Evolutionary conservation across 2,329 filamentous ascomycete genomes (phyloP).

Genomic region (Claviceps arundinis): DNA sequence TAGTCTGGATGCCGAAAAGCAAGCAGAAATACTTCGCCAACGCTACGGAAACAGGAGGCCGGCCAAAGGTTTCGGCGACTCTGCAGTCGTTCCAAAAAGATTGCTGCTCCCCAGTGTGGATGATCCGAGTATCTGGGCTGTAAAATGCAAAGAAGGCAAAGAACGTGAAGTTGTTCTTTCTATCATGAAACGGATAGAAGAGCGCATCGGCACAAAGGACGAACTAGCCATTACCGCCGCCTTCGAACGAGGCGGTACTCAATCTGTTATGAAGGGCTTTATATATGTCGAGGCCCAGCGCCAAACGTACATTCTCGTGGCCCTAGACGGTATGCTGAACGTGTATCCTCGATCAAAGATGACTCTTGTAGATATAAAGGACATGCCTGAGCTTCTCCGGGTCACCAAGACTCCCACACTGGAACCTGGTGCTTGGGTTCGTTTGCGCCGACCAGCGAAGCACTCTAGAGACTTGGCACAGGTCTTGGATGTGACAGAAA

Average conservation of each 20-base stretch:
- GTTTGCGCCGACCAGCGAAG: constrained; percentile 64
- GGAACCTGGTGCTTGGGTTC: constrained; percentile 82
- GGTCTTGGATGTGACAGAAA: constrained; percentile 83
- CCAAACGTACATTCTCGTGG: constrained; percentile 72
- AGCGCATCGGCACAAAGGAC: constrained; percentile 63
- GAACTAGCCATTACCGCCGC: constrained; percentile 76
- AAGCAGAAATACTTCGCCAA: constrained; percentile 75
- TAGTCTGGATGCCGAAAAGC: constrained; percentile 85
- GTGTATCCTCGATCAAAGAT: constrained; percentile 82
- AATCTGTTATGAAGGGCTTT: constrained; percentile 78
- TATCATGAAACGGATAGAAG: constrained; percentile 79
- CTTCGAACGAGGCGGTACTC: constrained; percentile 73
- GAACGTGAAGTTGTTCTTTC: constrained; percentile 81
- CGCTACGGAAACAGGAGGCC: constrained; percentile 72
- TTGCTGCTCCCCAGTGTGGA: constrained; percentile 84
- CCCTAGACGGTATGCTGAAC: constrained; percentile 73
- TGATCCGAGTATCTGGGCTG: constrained; percentile 90
- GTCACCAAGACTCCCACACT: constrained; percentile 77
- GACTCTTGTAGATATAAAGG: constrained; percentile 83
- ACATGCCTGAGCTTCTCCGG: constrained; percentile 92
- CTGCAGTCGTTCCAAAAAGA: constrained; percentile 69
- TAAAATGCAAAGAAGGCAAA: constrained; percentile 88
- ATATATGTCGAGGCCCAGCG: constrained; percentile 88
- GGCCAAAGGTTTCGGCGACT: constrained; percentile 51
- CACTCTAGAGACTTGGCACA: constrained; percentile 86